phyloP scores from a whole-genome alignment of 495 filamentous ascomycete species.

The Pyronema domesticum region DNA sequence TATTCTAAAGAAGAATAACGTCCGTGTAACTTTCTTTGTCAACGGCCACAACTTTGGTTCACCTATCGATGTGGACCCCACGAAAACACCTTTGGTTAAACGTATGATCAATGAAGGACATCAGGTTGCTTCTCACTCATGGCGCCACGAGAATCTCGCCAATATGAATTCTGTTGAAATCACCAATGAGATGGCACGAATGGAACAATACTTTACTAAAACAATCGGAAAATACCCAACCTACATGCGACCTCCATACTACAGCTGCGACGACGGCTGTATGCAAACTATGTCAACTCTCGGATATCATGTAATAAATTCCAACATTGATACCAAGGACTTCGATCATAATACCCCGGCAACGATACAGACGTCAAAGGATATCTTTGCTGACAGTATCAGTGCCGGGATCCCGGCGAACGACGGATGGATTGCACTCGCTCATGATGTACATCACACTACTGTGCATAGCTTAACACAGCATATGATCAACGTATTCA shows the following conservation, averaged over 20 bases:
- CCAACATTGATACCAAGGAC: conserved; percentile 33
- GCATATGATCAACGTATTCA: conserved; percentile 26
- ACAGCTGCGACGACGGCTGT: conserved; percentile 24
- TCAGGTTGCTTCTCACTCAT: conserved; percentile 56
- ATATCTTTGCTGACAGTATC: conserved; percentile 10
- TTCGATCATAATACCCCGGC: conserved; percentile 26
- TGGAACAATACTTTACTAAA: conserved; percentile 47
- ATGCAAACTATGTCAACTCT: conserved; percentile 25
- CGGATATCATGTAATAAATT: conserved; percentile 30
- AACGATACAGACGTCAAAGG: conserved; percentile 9
- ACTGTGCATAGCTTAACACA: conserved; percentile 28
- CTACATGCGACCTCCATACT: conserved; percentile 29
- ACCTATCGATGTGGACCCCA: conserved; percentile 22
- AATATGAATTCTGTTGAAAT: conserved; percentile 32
- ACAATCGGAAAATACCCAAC: conserved; percentile 54
- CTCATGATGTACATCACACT: conserved; percentile 31
- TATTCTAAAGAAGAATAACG: conserved; percentile 40
- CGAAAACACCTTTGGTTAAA: conserved; percentile 33
- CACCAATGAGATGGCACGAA: conserved; percentile 41
- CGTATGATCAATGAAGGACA: conserved; percentile 47
- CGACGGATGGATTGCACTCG: conserved; percentile 28
- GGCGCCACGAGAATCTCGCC: conserved; percentile 47
- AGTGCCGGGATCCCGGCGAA: not conserved
- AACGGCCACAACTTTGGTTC: conserved; percentile 47
- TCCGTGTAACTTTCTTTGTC: conserved; percentile 60